phyloP scores from a whole-genome alignment of 306 rosid species.

The Cucumis hystrix region DNA sequence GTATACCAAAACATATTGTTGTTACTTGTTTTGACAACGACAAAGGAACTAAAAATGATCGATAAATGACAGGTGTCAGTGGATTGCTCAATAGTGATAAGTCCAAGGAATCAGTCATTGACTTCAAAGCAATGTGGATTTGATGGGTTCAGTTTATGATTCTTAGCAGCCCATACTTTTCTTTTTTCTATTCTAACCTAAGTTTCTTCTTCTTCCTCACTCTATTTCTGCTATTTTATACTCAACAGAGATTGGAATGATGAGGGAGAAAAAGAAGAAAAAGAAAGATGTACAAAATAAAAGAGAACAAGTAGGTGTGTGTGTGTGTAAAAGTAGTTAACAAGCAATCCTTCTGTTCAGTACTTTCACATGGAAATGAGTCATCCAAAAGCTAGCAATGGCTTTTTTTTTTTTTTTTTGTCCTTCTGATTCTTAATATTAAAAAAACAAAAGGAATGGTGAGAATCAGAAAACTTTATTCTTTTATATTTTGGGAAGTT shows the following conservation, averaged over 20 bases:
- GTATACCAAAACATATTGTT: neutral
- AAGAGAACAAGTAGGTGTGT: neutral
- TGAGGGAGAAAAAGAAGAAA: neutral
- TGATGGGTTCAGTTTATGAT: constrained; percentile 71
- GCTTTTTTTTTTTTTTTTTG: neutral
- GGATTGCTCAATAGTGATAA: constrained; percentile 86
- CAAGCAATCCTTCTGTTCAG: neutral
- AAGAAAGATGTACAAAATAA: neutral
- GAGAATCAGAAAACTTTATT: neutral
- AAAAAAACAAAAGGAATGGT: neutral
- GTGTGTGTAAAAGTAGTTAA: neutral
- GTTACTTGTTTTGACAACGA: neutral
- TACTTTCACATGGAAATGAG: constrained; percentile 3
- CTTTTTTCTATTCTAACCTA: neutral
- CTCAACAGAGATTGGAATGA: neutral
- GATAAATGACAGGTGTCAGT: constrained; percentile 56
- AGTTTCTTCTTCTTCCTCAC: neutral
- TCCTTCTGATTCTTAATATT: neutral
- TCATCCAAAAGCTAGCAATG: neutral
- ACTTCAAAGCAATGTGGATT: constrained; percentile 88
- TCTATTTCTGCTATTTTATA: neutral
- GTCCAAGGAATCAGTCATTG: constrained; percentile 91
- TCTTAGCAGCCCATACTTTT: neutral
- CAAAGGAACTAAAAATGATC: neutral
- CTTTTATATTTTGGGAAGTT: neutral